phyloP scores from a whole-genome alignment of 345 rosid species.

The Isatis tinctoria region DNA sequence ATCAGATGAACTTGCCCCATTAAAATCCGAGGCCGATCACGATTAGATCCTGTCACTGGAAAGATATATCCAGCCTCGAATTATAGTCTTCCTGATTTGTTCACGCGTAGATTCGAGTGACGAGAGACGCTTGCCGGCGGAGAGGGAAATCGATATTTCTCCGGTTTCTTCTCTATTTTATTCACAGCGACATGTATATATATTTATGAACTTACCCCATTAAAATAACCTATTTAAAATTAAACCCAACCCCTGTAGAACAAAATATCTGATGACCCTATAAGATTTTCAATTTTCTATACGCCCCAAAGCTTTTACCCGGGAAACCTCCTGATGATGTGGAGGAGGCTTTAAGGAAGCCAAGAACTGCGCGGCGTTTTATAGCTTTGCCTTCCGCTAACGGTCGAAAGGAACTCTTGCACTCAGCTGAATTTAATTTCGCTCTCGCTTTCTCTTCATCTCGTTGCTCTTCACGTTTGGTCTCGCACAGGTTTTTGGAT shows the following conservation, averaged over 20 bases:
- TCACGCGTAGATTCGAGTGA: no score
- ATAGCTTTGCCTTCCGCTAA: not conserved
- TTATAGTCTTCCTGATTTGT: no score
- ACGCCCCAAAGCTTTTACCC: not conserved
- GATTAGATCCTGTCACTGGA: no score
- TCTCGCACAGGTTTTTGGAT: not conserved
- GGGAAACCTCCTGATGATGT: not conserved
- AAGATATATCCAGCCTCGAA: no score
- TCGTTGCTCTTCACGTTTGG: conserved; percentile 6
- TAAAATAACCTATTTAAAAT: not conserved
- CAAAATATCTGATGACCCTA: not conserved
- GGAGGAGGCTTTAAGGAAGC: not conserved
- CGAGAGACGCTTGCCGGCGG: not conserved
- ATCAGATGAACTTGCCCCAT: no score
- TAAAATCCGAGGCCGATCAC: no score
- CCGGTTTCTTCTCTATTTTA: not conserved
- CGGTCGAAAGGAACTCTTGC: not conserved
- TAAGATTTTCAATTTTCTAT: not conserved
- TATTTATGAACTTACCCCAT: not conserved
- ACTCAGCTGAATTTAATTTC: not conserved
- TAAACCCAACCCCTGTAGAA: not conserved
- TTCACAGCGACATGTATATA: not conserved
- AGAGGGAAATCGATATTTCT: not conserved
- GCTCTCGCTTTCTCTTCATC: conserved; percentile 1
- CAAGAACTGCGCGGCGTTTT: not conserved